Conservation (phyloP, 2,329 filamentous ascomycete genomes). For the Fusarium sp. region DNA sequence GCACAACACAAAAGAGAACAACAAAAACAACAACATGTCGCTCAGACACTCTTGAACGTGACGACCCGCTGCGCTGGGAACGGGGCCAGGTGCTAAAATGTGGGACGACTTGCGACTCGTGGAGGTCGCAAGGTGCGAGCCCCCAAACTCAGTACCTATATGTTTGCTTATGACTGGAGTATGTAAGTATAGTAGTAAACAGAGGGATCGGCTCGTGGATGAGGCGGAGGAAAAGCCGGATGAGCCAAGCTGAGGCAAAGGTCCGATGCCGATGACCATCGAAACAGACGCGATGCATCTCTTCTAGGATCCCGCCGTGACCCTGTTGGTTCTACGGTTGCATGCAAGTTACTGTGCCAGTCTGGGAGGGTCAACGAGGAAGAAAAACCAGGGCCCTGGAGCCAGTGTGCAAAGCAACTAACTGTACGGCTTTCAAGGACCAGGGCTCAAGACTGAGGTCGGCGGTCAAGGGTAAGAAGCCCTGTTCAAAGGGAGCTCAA, state of each 20-base stretch:
- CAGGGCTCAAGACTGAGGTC: constrained; percentile 23
- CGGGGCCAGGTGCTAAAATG: constrained; percentile 12
- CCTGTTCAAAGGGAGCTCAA: constrained; percentile 7
- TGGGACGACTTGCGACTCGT: constrained; percentile 32
- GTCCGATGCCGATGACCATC: constrained; percentile 35
- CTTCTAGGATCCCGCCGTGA: constrained; percentile 32
- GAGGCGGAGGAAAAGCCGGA: constrained; percentile 23
- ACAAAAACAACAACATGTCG: constrained; percentile 16
- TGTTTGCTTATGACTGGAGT: background rate
- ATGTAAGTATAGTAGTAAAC: background rate
- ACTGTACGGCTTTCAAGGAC: constrained; percentile 11
- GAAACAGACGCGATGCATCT: constrained; percentile 37
- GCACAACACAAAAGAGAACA: constrained; percentile 16
- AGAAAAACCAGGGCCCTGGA: constrained; percentile 27
- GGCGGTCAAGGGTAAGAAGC: constrained; percentile 29
- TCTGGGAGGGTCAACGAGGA: constrained; percentile 29
- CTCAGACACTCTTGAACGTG: constrained; percentile 13
- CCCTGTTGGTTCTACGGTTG: constrained; percentile 37
- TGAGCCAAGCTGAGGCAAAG: constrained; percentile 34
- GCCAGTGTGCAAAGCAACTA: constrained; percentile 10
- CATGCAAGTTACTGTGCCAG: constrained; percentile 28
- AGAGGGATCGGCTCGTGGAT: constrained; percentile 22
- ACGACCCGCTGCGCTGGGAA: constrained; percentile 36
- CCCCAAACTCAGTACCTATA: constrained; percentile 18
- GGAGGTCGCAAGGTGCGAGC: constrained; percentile 13